A percentile compares a stretch with the other conserved stretches of the same genome.
phyloP scores from a whole-genome alignment of 2,329 filamentous ascomycete genomes.

The Orbilia blumenaviensis region DNA sequence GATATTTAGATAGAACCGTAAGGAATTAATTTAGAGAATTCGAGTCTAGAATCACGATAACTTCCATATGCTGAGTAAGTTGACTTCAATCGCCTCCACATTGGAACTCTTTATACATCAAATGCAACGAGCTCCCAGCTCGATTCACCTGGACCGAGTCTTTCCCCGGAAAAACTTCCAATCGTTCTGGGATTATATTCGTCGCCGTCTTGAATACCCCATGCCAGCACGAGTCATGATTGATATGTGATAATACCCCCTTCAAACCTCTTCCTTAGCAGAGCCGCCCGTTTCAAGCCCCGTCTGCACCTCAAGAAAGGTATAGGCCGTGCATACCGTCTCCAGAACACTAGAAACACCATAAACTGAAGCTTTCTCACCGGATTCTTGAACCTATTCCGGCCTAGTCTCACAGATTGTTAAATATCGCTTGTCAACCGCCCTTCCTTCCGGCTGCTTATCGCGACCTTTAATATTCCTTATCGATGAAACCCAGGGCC shows the following conservation, averaged over 20 bases:
- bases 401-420: constrained; percentile 37
- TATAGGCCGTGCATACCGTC: neutral
- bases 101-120: too few species aligned
- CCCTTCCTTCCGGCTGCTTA: constrained; percentile 26
- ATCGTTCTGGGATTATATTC: too few species aligned
- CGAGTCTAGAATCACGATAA: neutral
- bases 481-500: neutral
- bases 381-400: constrained; percentile 27
- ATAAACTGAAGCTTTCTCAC: neutral
- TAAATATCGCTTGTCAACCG: constrained; percentile 34
- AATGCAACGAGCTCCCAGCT: neutral
- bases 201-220: neutral
- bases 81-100: too few species aligned
- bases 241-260: constrained; percentile 5
- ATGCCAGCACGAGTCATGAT: constrained; percentile 2
- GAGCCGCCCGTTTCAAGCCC: constrained; percentile 2
- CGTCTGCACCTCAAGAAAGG: neutral
- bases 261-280: neutral
- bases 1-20: too few species aligned
- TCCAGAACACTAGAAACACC: neutral
- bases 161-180: too few species aligned
- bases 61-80: constrained; percentile 8
- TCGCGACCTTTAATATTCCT: constrained; percentile 26
- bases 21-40: too few species aligned
- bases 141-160: neutral